Percentiles rank a stretch among this genome's conserved stretches.
These are phyloP conservation scores for Naganishia onofrii DNA, from an alignment of 768 basidiomycete species.

Conservation along the genomic window DNA sequence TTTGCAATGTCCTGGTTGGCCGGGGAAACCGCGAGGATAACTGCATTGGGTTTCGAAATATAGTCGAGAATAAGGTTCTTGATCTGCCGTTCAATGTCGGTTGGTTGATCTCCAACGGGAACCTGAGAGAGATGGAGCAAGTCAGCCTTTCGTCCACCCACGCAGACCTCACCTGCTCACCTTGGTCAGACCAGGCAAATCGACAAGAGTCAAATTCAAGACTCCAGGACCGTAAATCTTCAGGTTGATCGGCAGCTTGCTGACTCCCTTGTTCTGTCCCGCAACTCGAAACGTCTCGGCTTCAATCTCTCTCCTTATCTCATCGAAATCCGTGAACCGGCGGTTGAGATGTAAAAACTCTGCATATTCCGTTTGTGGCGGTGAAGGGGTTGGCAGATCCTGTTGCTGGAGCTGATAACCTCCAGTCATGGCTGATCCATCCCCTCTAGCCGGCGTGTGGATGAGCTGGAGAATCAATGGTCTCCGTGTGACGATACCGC, in stretches of 20 bases:
- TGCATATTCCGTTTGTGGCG: constrained; percentile 73
- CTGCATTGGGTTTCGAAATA: constrained; percentile 92
- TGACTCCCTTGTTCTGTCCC: constrained; percentile 97
- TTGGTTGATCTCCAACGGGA: constrained; percentile 76
- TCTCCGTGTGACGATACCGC: constrained; percentile 92
- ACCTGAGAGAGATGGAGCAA: constrained; percentile 24
- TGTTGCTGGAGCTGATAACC: constrained; percentile 1
- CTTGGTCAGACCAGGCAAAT: constrained; percentile 95
- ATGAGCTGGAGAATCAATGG: constrained; percentile 94
- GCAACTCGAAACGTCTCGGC: constrained; percentile 96
- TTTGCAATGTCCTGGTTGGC: constrained; percentile 99
- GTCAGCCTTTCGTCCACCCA: background rate
- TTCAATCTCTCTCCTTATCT: constrained; percentile 94
- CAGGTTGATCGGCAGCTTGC: constrained; percentile 90
- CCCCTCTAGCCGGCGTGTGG: constrained; percentile 64
- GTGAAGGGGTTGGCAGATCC: constrained; percentile 24
- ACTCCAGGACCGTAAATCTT: constrained; percentile 95
- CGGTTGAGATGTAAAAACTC: constrained; percentile 97
- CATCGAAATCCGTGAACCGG: constrained; percentile 90
- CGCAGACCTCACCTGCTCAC: constrained; percentile 54
- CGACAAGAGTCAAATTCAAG: constrained; percentile 90
- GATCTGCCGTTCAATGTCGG: constrained; percentile 96
- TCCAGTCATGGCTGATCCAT: constrained; percentile 16
- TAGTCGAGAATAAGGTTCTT: constrained; percentile 91
- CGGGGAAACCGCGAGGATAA: constrained; percentile 92